These are phyloP conservation scores for Tetrapisispora phaffii DNA, from an alignment of 805 yeast species.

Conservation along the genomic window DNA sequence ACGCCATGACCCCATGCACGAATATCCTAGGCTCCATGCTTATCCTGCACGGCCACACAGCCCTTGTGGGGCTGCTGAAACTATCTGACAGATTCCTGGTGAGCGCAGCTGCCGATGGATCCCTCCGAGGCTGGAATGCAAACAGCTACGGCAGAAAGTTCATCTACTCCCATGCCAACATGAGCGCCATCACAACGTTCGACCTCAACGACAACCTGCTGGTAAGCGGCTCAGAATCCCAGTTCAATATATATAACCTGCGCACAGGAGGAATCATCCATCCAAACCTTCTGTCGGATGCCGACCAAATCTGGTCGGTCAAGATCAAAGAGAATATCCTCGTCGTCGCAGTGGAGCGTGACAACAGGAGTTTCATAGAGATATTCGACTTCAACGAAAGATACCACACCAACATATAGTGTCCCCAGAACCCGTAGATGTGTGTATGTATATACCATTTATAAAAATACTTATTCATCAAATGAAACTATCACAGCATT, in stretches of 20 bases:
- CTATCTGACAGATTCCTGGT: constrained; percentile 68
- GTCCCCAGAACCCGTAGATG: background rate
- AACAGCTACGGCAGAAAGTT: constrained; percentile 54
- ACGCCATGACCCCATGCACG: constrained; percentile 20
- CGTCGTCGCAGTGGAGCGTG: constrained; percentile 81
- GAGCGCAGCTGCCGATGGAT: constrained; percentile 92
- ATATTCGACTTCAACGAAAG: constrained; percentile 62
- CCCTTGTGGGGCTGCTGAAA: constrained; percentile 79
- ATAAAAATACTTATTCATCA: no score
- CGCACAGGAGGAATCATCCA: constrained; percentile 65
- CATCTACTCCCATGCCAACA: constrained; percentile 64
- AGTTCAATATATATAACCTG: constrained; percentile 81
- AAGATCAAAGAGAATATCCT: constrained; percentile 75
- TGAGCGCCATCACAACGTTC: constrained; percentile 87
- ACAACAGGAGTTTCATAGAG: constrained; percentile 65
- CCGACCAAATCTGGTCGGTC: constrained; percentile 92
- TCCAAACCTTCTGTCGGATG: constrained; percentile 58
- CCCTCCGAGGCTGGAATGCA: constrained; percentile 89
- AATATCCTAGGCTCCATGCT: constrained; percentile 33
- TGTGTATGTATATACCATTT: no score
- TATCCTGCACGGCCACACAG: constrained; percentile 77
- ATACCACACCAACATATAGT: background rate
- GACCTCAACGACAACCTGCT: constrained; percentile 77
- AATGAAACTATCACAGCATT: no score
- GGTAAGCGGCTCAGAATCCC: constrained; percentile 81